Evolutionary conservation across 257 asterid species (phyloP).

Genomic region (Cinchona pubescens): DNA sequence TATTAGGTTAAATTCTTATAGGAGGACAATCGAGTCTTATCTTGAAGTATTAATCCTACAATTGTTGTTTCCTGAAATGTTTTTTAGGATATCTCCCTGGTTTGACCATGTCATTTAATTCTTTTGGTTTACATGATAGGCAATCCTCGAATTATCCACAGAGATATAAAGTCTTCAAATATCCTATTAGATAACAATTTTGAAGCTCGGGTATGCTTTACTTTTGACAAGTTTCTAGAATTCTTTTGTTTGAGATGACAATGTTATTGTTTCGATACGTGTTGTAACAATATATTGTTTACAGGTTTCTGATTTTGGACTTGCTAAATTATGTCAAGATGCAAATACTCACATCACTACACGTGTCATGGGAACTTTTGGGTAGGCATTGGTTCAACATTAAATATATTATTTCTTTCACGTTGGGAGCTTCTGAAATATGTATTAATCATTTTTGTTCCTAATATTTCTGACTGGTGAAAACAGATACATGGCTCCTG

Average conservation of each 20-base stretch:
- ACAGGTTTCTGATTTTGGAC: conserved; percentile 96
- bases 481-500: conserved; percentile 96
- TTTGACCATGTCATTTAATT: not conserved
- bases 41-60: not conserved
- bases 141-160: conserved; percentile 85
- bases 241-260: not conserved
- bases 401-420: not conserved
- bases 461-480: conserved; percentile 6
- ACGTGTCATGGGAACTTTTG: conserved; percentile 94
- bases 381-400: conserved; percentile 41
- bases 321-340: conserved; percentile 86
- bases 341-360: conserved; percentile 74
- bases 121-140: conserved; percentile 43
- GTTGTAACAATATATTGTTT: conserved; percentile 13
- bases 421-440: not conserved
- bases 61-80: not conserved
- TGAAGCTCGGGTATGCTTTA: conserved; percentile 73
- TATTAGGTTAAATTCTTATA: not conserved
- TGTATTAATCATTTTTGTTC: not conserved
- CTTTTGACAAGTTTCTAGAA: conserved; percentile 2
- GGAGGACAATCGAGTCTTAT: not conserved
- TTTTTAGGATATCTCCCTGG: not conserved
- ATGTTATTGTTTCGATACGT: not conserved
- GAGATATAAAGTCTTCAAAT: conserved; percentile 97
- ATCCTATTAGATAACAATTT: conserved; percentile 78